Evolutionary conservation across 148 eudicot genomes (phyloP), one percentile per base, ranked within the genome.

Genomic region (Silene uniflora): DNA sequence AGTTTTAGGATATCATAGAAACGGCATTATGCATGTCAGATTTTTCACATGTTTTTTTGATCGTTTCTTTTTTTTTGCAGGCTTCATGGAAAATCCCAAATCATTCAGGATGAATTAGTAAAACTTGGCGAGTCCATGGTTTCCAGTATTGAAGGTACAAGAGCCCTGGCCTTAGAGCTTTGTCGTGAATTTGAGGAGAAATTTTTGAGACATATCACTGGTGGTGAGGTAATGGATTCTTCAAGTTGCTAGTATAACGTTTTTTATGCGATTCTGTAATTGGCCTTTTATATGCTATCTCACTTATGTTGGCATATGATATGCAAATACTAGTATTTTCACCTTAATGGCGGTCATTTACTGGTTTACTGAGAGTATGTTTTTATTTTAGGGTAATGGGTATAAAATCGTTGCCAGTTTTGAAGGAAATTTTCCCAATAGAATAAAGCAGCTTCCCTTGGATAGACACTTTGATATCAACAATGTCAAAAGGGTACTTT

Each of bases 151-250:
- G 99, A 95, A 86, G 99, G 99, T 62, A 95, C 99, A 32, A 90
- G 88, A 83, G 99, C 99, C 73, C 84, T 95, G 84, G 99, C 99
- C 10, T 77, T 95, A 78, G 96, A 95, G 84, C 99, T 95, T 82
- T 95, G 99, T 86, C 97, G 99, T 69, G 99, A 95, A 81, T 95
- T 95, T 77, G 99, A 95, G 86, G 99, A 95, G 77, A 92, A 85
- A 76, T 95, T 95, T 85, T 86, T 95, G 74, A 89, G 88, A 79
- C 97, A 95, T 77, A 83, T 95, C 67, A 91, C 89, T 73, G 90
- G 93, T 49, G 99, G 99, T 76, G 99, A 95, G 97, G 99, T 95
- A 85, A 62, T 83, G 84, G 24, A 67, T 13, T 32, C 13, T 74
- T 63, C 10, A 63, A n/a, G 58, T 62, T 74, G 14, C 14, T 70